Evolutionary conservation across 2,329 filamentous ascomycete species (phyloP).

Genomic region (Talaromyces sp.): DNA sequence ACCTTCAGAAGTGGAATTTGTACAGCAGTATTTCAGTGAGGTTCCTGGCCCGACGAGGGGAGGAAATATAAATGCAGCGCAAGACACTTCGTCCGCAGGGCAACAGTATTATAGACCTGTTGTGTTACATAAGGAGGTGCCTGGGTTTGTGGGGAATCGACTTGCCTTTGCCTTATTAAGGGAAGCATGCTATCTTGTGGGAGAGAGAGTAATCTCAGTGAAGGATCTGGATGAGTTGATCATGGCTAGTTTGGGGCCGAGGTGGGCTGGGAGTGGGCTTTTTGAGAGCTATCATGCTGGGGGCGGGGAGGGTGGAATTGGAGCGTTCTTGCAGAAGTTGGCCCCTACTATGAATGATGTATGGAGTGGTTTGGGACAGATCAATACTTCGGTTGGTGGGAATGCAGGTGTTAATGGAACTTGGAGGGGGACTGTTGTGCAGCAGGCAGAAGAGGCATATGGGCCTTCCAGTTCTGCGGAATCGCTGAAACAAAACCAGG

Average conservation of each 20-base stretch:
- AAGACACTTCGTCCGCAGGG: background rate
- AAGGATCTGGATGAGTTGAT: constrained; percentile 58
- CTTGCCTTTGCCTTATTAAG: constrained; percentile 60
- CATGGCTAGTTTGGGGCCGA: constrained; percentile 54
- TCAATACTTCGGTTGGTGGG: constrained; percentile 40
- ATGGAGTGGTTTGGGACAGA: constrained; percentile 54
- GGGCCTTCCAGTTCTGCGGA: constrained; percentile 33
- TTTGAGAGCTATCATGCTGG: constrained; percentile 64
- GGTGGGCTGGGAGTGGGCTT: constrained; percentile 60
- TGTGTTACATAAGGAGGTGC: constrained; percentile 54
- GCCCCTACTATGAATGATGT: constrained; percentile 58
- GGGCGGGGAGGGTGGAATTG: constrained; percentile 57
- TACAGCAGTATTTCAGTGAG: constrained; percentile 43
- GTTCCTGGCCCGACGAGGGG: constrained; percentile 7
- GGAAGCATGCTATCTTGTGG: constrained; percentile 59
- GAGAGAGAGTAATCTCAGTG: constrained; percentile 55
- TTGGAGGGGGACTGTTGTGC: constrained; percentile 52
- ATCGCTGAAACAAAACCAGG: constrained; percentile 24
- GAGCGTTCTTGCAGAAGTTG: constrained; percentile 59
- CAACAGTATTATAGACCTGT: constrained; percentile 46
- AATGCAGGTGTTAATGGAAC: constrained; percentile 25
- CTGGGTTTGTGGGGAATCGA: constrained; percentile 62
- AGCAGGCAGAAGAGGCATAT: constrained; percentile 52
- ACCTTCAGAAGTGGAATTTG: constrained; percentile 30
- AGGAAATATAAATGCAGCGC: too few relatives aligned